phyloP scores from a whole-genome alignment of 768 basidiomycete genomes.

The Mycena indigotica region DNA sequence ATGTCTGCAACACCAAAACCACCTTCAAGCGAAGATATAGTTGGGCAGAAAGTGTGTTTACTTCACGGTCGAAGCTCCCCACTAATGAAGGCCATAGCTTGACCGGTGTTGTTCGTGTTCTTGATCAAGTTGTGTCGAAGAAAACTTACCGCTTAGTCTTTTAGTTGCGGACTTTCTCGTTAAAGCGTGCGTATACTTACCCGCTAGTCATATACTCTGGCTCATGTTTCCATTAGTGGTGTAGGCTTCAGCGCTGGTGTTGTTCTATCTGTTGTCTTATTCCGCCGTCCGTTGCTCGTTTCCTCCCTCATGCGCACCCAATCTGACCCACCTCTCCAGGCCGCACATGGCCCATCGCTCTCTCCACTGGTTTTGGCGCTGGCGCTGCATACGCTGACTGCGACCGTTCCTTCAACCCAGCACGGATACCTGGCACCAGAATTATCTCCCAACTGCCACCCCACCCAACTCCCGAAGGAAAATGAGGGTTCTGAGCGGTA shows the following conservation, averaged over 20 bases:
- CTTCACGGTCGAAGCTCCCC: background rate
- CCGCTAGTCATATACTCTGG: background rate
- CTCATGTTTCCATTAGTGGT: slow-evolving; percentile 50
- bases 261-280: slow-evolving; percentile 85
- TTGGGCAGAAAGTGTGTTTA: slow-evolving; percentile 82
- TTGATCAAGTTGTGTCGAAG: slow-evolving; percentile 11
- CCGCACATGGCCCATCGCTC: slow-evolving; percentile 89
- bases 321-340: slow-evolving; percentile 57
- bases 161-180: slow-evolving; percentile 81
- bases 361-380: slow-evolving; percentile 83
- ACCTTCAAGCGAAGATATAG: slow-evolving; percentile 84
- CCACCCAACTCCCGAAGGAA: slow-evolving; percentile 26
- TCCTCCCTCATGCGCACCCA: slow-evolving; percentile 1
- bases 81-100: slow-evolving; percentile 50
- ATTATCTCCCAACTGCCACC: slow-evolving; percentile 51
- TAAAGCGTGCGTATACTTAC: slow-evolving; percentile 85
- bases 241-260: slow-evolving; percentile 90
- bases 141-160: slow-evolving; percentile 10
- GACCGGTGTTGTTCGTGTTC: slow-evolving; percentile 77
- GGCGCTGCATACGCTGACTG: slow-evolving; percentile 91
- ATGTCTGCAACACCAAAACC: slow-evolving; percentile 64
- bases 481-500: background rate
- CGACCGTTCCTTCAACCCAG: slow-evolving; percentile 90
- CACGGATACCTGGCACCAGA: slow-evolving; percentile 82
- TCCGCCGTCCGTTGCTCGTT: slow-evolving; percentile 70